These are phyloP conservation scores for Tolypocladium ophioglossoides DNA, from an alignment of 2,329 filamentous ascomycete species.

Conservation along the genomic window DNA sequence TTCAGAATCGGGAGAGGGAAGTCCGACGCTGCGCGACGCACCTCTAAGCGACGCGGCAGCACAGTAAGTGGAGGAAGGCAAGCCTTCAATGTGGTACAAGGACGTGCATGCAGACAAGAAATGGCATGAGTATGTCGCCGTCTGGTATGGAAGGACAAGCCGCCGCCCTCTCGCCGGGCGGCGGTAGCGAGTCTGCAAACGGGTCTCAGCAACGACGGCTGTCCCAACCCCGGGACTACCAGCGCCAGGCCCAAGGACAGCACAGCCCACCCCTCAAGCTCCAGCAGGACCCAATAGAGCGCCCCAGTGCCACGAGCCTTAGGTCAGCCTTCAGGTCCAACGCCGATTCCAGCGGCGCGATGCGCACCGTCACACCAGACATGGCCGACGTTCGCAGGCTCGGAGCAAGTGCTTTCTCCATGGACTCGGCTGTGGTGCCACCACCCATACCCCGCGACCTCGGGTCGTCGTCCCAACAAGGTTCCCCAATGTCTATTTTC, in stretches of 20 bases:
- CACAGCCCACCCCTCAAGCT: conserved; percentile 1
- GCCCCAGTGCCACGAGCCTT: conserved; percentile 22
- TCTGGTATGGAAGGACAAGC: conserved; percentile 34
- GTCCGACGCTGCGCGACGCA: background rate
- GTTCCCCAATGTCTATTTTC: conserved; percentile 20
- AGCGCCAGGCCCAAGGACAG: conserved; percentile 4
- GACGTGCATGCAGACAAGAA: conserved; percentile 26
- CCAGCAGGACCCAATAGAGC: conserved; percentile 9
- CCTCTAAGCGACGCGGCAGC: background rate
- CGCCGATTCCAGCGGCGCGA: conserved; percentile 28
- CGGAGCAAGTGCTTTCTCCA: conserved; percentile 10
- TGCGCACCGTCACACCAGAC: conserved; percentile 60
- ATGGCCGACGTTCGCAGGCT: conserved; percentile 24
- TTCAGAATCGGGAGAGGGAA: background rate
- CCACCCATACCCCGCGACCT: conserved; percentile 12
- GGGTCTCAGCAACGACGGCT: conserved; percentile 21
- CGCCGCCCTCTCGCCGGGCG: conserved; percentile 19
- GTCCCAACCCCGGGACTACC: conserved; percentile 14
- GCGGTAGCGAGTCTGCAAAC: conserved; percentile 23
- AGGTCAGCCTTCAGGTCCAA: conserved; percentile 22
- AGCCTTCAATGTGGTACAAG: conserved; percentile 19
- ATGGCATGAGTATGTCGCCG: conserved; percentile 34
- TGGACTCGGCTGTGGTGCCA: conserved; percentile 7
- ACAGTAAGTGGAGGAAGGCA: background rate
- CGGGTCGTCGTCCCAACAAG: conserved; percentile 16